phyloP scores from a whole-genome alignment of 2,329 filamentous ascomycete species.

The Cladosporium sphaerospermum region DNA sequence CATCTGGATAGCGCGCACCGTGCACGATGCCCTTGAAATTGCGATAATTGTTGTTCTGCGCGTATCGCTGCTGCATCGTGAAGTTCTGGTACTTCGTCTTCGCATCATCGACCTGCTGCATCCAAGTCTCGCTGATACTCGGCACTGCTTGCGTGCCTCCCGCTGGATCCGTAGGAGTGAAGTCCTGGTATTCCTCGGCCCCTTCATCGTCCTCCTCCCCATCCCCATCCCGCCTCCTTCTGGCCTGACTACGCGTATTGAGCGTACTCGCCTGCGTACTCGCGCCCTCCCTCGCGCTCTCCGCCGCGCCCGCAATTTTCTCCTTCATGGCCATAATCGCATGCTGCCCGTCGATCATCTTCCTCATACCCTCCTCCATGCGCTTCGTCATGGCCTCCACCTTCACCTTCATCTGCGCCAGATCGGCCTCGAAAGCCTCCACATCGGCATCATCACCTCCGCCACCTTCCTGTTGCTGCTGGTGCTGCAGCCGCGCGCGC shows the following conservation, averaged over 20 bases:
- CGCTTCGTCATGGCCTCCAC: constrained; percentile 48
- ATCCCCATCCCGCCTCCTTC: constrained; percentile 23
- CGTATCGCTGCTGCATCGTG: constrained; percentile 43
- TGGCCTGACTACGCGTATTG: constrained; percentile 22
- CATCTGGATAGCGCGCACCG: constrained; percentile 51
- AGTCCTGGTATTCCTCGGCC: constrained; percentile 33
- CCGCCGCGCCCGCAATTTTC: constrained; percentile 38
- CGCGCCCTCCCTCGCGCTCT: constrained; percentile 30
- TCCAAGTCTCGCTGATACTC: constrained; percentile 34
- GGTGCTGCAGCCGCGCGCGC: constrained; percentile 14
- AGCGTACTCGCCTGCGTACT: constrained; percentile 34
- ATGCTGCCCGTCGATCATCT: constrained; percentile 51
- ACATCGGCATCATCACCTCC: constrained; percentile 22
- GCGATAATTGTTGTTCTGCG: constrained; percentile 54
- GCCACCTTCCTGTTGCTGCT: constrained; percentile 16
- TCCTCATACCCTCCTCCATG: constrained; percentile 53
- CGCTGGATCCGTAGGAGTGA: constrained; percentile 34
- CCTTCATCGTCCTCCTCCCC: constrained; percentile 21
- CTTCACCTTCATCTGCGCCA: constrained; percentile 36
- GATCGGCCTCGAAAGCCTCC: constrained; percentile 34
- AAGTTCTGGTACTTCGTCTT: constrained; percentile 39
- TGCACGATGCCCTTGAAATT: constrained; percentile 57
- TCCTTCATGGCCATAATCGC: constrained; percentile 41
- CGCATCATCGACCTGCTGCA: constrained; percentile 32
- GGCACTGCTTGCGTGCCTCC: constrained; percentile 31